These are phyloP conservation scores for Floccularia luteovirens DNA, from an alignment of 768 basidiomycete species.

Conservation along the genomic window DNA sequence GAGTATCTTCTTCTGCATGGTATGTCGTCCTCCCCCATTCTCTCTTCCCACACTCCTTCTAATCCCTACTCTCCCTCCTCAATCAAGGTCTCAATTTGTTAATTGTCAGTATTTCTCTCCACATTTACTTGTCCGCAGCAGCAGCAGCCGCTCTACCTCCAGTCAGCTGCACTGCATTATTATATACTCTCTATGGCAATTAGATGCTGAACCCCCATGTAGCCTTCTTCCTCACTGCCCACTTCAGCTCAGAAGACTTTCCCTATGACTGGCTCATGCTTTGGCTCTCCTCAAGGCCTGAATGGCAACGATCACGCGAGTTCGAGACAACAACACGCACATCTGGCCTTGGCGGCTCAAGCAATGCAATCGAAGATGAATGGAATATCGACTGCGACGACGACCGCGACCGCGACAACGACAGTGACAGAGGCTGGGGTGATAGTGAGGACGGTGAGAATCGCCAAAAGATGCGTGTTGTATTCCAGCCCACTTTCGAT, in stretches of 20 bases:
- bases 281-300: constrained; percentile 77
- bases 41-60: too few relatives aligned
- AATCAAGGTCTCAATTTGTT: constrained; percentile 69
- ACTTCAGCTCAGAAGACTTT: constrained; percentile 86
- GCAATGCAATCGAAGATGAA: background rate
- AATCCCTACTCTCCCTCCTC: constrained; percentile 5
- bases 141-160: too few relatives aligned
- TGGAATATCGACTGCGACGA: constrained; percentile 1
- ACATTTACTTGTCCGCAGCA: constrained; percentile 1
- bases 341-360: constrained; percentile 48
- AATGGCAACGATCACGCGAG: constrained; percentile 86
- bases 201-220: constrained; percentile 14
- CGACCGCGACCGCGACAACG: constrained; percentile 5
- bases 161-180: too few relatives aligned
- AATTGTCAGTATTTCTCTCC: constrained; percentile 52
- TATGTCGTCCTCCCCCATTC: constrained; percentile 29
- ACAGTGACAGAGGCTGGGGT: constrained; percentile 41
- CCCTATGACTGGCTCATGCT: constrained; percentile 91
- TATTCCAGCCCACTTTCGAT: constrained; percentile 85
- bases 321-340: constrained; percentile 84
- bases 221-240: constrained; percentile 86
- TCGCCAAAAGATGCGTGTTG: constrained; percentile 62
- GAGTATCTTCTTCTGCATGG: constrained; percentile 81
- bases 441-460: constrained; percentile 41
- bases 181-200: too few relatives aligned